A percentile compares a stretch with the other conserved stretches of the same genome.
phyloP scores from a whole-genome alignment of 2,329 filamentous ascomycete species.

The Aspergillus ustus region DNA sequence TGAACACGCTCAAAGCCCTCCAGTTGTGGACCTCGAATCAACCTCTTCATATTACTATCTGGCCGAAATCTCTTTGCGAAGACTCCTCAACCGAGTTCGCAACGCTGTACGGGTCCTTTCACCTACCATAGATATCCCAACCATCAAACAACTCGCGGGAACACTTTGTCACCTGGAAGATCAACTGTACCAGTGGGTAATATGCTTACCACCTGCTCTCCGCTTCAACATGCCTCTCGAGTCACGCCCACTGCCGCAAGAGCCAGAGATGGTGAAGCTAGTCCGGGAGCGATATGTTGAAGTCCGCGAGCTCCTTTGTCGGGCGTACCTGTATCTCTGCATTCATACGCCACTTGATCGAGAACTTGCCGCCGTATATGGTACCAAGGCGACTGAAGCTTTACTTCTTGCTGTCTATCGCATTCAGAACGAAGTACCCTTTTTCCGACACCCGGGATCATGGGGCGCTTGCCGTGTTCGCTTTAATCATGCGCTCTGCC shows the following conservation, averaged over 20 bases:
- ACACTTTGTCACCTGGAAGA: conserved; percentile 27
- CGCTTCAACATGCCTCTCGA: conserved; percentile 31
- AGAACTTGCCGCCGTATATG: conserved; percentile 24
- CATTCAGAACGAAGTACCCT: conserved; percentile 32
- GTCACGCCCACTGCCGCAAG: conserved; percentile 20
- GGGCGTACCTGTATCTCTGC: conserved; percentile 31
- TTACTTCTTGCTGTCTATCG: conserved; percentile 29
- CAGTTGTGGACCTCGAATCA: conserved; percentile 25
- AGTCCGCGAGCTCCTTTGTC: conserved; percentile 32
- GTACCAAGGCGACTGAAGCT: conserved; percentile 29
- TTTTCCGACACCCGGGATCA: conserved; percentile 32
- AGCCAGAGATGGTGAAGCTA: conserved; percentile 31
- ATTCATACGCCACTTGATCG: conserved; percentile 26
- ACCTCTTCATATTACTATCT: conserved; percentile 32
- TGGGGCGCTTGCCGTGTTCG: conserved; percentile 33
- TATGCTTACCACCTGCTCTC: conserved; percentile 30
- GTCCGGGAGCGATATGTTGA: conserved; percentile 32
- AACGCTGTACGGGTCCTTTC: conserved; percentile 29
- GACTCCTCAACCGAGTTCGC: conserved; percentile 40
- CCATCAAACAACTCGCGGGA: conserved; percentile 22
- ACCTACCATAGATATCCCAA: conserved; percentile 22
- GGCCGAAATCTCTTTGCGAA: conserved; percentile 31
- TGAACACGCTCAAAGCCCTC: conserved; percentile 19
- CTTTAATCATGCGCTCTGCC: conserved; percentile 32
- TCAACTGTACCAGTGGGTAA: conserved; percentile 32